These are phyloP conservation scores for Nannochloropsis gaditana DNA, from an alignment of 108 stramenopile genomes.

Conservation along the genomic window DNA sequence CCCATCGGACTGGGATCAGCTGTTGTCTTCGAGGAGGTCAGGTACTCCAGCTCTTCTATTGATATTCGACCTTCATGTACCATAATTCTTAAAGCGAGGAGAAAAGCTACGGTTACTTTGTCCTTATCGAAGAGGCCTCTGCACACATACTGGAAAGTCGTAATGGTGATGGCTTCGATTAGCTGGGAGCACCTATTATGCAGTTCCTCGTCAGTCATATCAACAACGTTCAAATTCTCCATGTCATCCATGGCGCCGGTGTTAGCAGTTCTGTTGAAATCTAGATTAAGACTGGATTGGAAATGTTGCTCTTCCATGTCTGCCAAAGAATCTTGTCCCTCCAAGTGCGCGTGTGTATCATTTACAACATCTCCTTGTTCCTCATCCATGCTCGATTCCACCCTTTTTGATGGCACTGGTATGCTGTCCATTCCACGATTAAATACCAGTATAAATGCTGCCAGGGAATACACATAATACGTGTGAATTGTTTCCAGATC, in stretches of 20 bases:
- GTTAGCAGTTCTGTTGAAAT: background rate
- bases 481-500: slow-evolving; percentile 69
- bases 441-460: slow-evolving; percentile 67
- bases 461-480: slow-evolving; percentile 73
- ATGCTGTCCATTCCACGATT: slow-evolving; percentile 64
- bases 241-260: slow-evolving; percentile 39
- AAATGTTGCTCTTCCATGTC: background rate
- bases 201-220: slow-evolving; percentile 59
- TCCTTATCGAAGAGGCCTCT: slow-evolving; percentile 68
- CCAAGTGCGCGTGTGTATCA: too few relatives aligned
- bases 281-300: background rate
- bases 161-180: slow-evolving; percentile 61
- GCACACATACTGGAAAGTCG: slow-evolving; percentile 64
- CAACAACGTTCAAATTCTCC: slow-evolving; percentile 22
- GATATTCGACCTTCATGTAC: slow-evolving; percentile 61
- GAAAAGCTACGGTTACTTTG: slow-evolving; percentile 67
- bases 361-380: background rate
- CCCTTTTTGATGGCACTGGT: slow-evolving; percentile 10
- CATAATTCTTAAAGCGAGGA: slow-evolving; percentile 63
- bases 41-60: slow-evolving; percentile 59
- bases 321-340: background rate
- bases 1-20: slow-evolving; percentile 71
- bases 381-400: slow-evolving; percentile 11
- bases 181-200: slow-evolving; percentile 55
- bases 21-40: slow-evolving; percentile 55